phyloP scores from a whole-genome alignment of 208 protist species.

The Leishmania turanica region DNA sequence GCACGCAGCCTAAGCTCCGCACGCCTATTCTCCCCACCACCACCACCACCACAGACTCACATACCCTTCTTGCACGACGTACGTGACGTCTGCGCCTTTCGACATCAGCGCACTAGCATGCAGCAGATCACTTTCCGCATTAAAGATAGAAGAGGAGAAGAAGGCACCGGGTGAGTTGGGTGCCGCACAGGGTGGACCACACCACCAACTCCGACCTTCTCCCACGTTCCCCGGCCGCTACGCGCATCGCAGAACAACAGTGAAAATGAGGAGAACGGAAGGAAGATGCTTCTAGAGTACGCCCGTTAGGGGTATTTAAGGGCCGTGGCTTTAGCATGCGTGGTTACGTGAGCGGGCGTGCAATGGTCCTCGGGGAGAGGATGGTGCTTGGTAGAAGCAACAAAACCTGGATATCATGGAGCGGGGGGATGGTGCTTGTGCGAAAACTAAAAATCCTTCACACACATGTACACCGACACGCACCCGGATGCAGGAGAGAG shows the following conservation, averaged over 20 bases:
- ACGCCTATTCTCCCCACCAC: neutral
- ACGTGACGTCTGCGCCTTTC: neutral
- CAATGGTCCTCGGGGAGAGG: neutral
- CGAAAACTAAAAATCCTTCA: neutral
- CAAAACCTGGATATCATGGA: neutral
- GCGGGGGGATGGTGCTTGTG: neutral
- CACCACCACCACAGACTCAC: neutral
- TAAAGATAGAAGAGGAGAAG: neutral
- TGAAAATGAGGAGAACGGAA: slow-evolving; percentile 7
- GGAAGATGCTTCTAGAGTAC: neutral
- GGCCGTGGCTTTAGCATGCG: neutral
- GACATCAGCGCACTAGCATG: neutral
- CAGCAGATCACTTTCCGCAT: neutral
- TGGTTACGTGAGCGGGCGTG: neutral
- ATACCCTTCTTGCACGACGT: neutral
- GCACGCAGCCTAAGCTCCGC: neutral
- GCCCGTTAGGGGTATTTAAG: neutral
- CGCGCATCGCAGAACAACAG: neutral
- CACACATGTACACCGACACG: neutral
- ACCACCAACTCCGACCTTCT: neutral
- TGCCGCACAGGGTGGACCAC: neutral
- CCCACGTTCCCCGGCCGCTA: neutral
- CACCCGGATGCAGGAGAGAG: neutral
- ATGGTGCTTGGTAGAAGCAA: neutral
- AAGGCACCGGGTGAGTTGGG: neutral